Evolutionary conservation across 768 basidiomycete species (phyloP).

Genomic region (Tricholoma flavovirens): DNA sequence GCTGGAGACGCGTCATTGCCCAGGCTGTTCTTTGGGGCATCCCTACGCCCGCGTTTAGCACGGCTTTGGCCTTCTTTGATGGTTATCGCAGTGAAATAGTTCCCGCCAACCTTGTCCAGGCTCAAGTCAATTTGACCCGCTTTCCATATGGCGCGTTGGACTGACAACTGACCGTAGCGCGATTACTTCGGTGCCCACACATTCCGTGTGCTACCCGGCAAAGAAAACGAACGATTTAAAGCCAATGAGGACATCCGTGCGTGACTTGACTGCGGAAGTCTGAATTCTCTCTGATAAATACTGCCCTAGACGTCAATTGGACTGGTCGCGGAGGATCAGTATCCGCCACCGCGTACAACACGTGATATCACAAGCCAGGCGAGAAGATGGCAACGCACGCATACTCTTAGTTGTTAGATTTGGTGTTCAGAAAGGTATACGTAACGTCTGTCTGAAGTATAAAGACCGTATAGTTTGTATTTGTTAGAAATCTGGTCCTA

Average conservation of each 20-base stretch:
- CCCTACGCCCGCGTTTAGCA: conserved; percentile 96
- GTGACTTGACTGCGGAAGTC: conserved; percentile 26
- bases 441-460: background rate
- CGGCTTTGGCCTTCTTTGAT: conserved; percentile 97
- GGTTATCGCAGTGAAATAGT: conserved; percentile 95
- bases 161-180: conserved; percentile 41
- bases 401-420: background rate
- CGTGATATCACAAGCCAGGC: conserved; percentile 24
- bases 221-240: conserved; percentile 81
- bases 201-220: conserved; percentile 89
- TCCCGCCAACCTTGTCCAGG: conserved; percentile 93
- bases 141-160: background rate
- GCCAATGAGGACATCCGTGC: conserved; percentile 81
- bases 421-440: background rate
- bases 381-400: conserved; percentile 1
- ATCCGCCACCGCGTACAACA: conserved; percentile 80
- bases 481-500: background rate
- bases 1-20: conserved; percentile 96
- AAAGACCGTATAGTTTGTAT: background rate
- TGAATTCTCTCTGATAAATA: conserved; percentile 4
- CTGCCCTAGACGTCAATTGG: conserved; percentile 85
- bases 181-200: conserved; percentile 99
- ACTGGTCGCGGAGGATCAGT: conserved; percentile 96
- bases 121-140: conserved; percentile 51
- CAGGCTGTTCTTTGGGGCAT: conserved; percentile 98